phyloP scores from a whole-genome alignment of 2,329 filamentous ascomycete genomes.

The Trichoderma atrobrunneum region DNA sequence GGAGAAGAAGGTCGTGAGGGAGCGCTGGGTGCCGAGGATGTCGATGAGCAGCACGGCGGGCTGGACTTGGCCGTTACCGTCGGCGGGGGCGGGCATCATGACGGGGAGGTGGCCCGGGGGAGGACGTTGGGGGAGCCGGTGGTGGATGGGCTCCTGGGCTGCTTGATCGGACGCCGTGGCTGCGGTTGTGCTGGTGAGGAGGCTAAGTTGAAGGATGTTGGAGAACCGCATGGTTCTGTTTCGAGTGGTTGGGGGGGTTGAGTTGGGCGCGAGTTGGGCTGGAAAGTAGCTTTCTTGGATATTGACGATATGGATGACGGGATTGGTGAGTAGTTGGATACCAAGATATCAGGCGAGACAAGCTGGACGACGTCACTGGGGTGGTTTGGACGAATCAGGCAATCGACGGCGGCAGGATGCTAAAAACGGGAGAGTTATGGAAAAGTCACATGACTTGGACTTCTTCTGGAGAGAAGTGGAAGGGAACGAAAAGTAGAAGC shows the following conservation, averaged over 20 bases:
- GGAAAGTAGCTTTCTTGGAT: background rate
- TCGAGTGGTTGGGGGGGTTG: background rate
- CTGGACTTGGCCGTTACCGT: conserved; percentile 30
- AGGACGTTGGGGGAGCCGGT: conserved; percentile 13
- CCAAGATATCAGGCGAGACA: background rate
- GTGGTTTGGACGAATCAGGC: background rate
- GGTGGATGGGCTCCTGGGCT: conserved; percentile 3
- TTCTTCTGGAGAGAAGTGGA: background rate
- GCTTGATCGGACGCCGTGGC: conserved; percentile 11
- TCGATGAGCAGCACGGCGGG: conserved; percentile 72
- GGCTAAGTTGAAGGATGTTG: background rate
- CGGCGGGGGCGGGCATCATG: conserved; percentile 25
- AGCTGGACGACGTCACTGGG: conserved; percentile 3
- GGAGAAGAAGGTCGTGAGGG: conserved; percentile 80
- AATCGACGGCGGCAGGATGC: background rate
- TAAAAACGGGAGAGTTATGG: background rate
- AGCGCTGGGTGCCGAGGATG: conserved; percentile 74
- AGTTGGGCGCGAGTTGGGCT: background rate
- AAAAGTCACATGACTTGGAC: background rate
- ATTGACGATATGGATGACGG: background rate
- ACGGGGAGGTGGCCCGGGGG: conserved; percentile 27
- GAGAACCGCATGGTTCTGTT: conserved; percentile 14
- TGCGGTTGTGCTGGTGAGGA: background rate
- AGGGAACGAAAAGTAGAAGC: background rate
- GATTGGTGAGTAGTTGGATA: background rate